These are phyloP conservation scores for Hermanozyma aechmeae DNA, from an alignment of 805 yeast genomes.

Conservation along the genomic window DNA sequence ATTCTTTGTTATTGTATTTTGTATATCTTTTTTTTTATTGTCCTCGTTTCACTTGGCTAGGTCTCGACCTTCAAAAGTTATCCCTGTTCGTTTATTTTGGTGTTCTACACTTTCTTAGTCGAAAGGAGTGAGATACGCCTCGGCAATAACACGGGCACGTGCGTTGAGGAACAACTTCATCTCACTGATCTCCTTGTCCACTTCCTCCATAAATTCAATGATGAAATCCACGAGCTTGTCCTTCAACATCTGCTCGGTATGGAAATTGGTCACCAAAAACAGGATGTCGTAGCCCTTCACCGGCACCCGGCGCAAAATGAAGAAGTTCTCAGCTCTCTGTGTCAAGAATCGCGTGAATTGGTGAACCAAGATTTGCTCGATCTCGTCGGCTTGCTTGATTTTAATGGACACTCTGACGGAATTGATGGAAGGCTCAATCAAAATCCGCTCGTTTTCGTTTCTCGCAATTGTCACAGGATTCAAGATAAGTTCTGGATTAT, in stretches of 20 bases:
- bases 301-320: slow-evolving; percentile 85
- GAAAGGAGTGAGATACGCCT: slow-evolving; percentile 85
- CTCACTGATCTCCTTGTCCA: slow-evolving; percentile 96
- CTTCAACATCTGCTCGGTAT: slow-evolving; percentile 92
- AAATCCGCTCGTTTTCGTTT: slow-evolving; percentile 85
- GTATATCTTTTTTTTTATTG: too few relatives aligned
- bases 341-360: slow-evolving; percentile 91
- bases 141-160: slow-evolving; percentile 96
- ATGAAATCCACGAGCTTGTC: slow-evolving; percentile 93
- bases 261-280: slow-evolving; percentile 86
- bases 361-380: slow-evolving; percentile 88
- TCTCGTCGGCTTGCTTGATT: slow-evolving; percentile 96
- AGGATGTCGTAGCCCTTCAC: slow-evolving; percentile 88
- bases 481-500: slow-evolving; percentile 71
- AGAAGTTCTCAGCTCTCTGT: slow-evolving; percentile 91
- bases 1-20: too few relatives aligned
- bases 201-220: slow-evolving; percentile 98
- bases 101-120: too few relatives aligned
- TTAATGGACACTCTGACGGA: slow-evolving; percentile 84
- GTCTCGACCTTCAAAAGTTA: too few relatives aligned
- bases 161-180: slow-evolving; percentile 96
- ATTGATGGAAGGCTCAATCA: slow-evolving; percentile 91
- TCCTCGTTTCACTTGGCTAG: too few relatives aligned
- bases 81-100: too few relatives aligned
- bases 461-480: slow-evolving; percentile 87